phyloP scores from a whole-genome alignment of 495 filamentous ascomycete genomes.

The Entonaema liquescens region DNA sequence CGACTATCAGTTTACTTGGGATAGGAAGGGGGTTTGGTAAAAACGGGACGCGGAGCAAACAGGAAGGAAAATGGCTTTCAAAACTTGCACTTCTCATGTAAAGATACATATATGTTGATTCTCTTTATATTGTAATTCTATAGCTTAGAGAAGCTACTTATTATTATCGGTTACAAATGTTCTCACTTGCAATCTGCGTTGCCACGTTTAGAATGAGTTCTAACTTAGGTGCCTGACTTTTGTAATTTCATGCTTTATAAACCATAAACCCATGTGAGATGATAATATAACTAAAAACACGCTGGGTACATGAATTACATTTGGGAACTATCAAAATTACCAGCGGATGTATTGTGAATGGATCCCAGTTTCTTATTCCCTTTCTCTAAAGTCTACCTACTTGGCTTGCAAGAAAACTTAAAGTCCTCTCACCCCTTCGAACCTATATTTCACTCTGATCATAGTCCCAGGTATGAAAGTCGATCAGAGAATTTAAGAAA shows the following conservation, averaged over 20 bases:
- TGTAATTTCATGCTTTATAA: background rate
- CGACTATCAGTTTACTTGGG: too few relatives aligned
- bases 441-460: background rate
- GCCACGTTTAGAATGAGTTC: too few relatives aligned
- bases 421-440: background rate
- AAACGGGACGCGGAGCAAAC: background rate
- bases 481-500: too few relatives aligned
- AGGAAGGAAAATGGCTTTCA: background rate
- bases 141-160: background rate
- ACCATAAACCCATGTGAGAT: background rate
- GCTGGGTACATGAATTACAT: too few relatives aligned
- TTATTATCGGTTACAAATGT: background rate
- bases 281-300: background rate
- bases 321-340: too few relatives aligned
- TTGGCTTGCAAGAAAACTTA: too few relatives aligned
- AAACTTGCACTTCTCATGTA: background rate
- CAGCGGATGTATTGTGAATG: too few relatives aligned
- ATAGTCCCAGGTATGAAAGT: too few relatives aligned
- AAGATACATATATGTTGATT: background rate
- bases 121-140: background rate
- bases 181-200: background rate
- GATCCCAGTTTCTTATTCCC: background rate
- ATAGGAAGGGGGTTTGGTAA: background rate
- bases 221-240: too few relatives aligned
- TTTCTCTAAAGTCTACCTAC: too few relatives aligned